Conservation (phyloP, 768 basidiomycete species). For the Pisolithus albus region DNA sequence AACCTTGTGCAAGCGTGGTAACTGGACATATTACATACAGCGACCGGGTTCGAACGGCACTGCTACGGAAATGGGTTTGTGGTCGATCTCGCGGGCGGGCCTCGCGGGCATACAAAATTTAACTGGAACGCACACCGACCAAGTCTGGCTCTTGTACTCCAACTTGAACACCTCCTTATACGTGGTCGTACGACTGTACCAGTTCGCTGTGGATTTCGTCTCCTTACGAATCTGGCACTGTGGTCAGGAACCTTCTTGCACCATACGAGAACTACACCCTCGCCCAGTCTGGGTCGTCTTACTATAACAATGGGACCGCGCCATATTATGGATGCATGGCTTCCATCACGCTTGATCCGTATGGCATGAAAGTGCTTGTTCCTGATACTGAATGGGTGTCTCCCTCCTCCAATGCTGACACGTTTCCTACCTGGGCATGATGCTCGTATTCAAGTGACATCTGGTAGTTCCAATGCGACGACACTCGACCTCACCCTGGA, state of each 20-base stretch:
- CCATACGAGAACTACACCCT: constrained; percentile 81
- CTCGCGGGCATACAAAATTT: constrained; percentile 56
- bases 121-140: constrained; percentile 51
- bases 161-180: constrained; percentile 73
- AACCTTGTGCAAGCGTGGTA: constrained; percentile 78
- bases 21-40: constrained; percentile 74
- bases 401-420: constrained; percentile 68
- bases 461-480: constrained; percentile 43
- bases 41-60: constrained; percentile 83
- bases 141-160: constrained; percentile 79
- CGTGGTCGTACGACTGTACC: constrained; percentile 59
- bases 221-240: constrained; percentile 57
- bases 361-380: constrained; percentile 78
- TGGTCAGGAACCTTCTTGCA: constrained; percentile 68
- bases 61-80: constrained; percentile 80
- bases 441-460: constrained; percentile 47
- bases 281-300: constrained; percentile 57
- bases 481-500: constrained; percentile 63
- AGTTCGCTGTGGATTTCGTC: constrained; percentile 65
- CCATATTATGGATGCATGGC: constrained; percentile 74
- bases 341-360: constrained; percentile 59
- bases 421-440: constrained; percentile 86
- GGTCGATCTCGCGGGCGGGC: constrained; percentile 68
- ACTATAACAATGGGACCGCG: constrained; percentile 46
- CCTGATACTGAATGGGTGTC: constrained; percentile 59